phyloP scores from a whole-genome alignment of 2,329 filamentous ascomycete genomes.

The Graphilbum ipis-grandicollis region DNA sequence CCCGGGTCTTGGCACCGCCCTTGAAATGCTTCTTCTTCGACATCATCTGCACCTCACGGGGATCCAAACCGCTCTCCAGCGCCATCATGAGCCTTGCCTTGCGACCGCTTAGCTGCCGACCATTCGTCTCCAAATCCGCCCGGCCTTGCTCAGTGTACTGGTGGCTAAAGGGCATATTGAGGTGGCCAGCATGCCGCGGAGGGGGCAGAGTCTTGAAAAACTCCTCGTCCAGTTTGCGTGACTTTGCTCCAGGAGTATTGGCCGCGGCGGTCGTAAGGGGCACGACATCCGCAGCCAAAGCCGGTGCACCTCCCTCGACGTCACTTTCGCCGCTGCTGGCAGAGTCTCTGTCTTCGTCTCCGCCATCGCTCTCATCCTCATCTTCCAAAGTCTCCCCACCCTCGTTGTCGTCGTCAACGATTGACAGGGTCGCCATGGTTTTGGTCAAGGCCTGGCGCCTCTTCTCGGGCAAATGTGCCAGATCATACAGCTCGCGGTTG shows the following conservation, averaged over 20 bases:
- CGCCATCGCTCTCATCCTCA: not conserved
- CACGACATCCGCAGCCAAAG: no score
- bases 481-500: slow-evolving; percentile 79
- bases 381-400: no score
- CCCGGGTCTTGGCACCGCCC: slow-evolving; percentile 39
- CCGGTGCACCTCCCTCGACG: no score
- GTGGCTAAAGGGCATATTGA: slow-evolving; percentile 73
- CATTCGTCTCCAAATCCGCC: no score
- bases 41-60: slow-evolving; percentile 50
- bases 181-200: slow-evolving; percentile 41
- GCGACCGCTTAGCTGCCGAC: slow-evolving; percentile 51
- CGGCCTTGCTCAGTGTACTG: slow-evolving; percentile 71
- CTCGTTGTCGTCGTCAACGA: not conserved
- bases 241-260: slow-evolving; percentile 33
- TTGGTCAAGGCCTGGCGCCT: slow-evolving; percentile 48
- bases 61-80: slow-evolving; percentile 69
- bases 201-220: slow-evolving; percentile 60
- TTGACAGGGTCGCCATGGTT: slow-evolving; percentile 18
- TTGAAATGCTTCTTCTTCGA: slow-evolving; percentile 90
- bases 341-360: not conserved
- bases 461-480: slow-evolving; percentile 65
- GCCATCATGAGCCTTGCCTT: slow-evolving; percentile 71
- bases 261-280: not conserved
- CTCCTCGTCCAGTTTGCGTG: slow-evolving; percentile 62
- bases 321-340: slow-evolving; percentile 8